Base-by-base conservation (phyloP, 2,329 filamentous ascomycete genomes). In the Pezicula radicicola region DNA sequence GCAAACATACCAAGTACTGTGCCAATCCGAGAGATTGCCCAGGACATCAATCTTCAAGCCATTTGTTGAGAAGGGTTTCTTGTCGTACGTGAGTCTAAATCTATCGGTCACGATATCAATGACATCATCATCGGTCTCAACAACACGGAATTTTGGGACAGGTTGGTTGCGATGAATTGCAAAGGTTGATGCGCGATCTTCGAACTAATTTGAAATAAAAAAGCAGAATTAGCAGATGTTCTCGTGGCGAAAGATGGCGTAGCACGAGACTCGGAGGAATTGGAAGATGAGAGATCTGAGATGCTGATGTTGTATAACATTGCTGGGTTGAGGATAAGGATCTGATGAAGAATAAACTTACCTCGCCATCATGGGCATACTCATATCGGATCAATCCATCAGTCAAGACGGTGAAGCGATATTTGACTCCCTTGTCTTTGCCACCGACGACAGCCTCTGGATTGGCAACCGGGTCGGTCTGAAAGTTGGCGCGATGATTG, bases 181-280 rank as follows among this genome's bases (percentile, higher is more conserved):
- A 61, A 86, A 82, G 9, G 78, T 79, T 0, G 81, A 85, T 0
- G 80, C 78, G 4, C 82, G 75, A 61, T 87, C 81, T 61, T 86
- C 83, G 58, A 86, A 87, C 33, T 33, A 13, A 33, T 10, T 13
- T 7, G 12, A 13, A 33, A 13, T 2, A 33, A 33, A 13, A 33
- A 7, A 33, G 12, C 3, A 12, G 12, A 12, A 7, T 33, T 13
- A 33, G 30, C 30, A 10, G 12, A 13, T 30, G 30, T 33, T 12
- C 9, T 12, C 28, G 2, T 3, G 21, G 5, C 5, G 21, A 21
- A 21, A 21, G 21, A 21, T 30, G 28, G 10, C 28, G 10, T 12
- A 30, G 28, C 8, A 8, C 28, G 8, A 12, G 28, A 30, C 28
- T 30, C 28, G 28, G 28, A 12, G 28, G 28, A 30, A 30, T 30